Percentiles rank a stretch among this genome's conserved stretches.
Conservation (phyloP, 2,329 filamentous ascomycete species). For the Zasmidium cellare region DNA sequence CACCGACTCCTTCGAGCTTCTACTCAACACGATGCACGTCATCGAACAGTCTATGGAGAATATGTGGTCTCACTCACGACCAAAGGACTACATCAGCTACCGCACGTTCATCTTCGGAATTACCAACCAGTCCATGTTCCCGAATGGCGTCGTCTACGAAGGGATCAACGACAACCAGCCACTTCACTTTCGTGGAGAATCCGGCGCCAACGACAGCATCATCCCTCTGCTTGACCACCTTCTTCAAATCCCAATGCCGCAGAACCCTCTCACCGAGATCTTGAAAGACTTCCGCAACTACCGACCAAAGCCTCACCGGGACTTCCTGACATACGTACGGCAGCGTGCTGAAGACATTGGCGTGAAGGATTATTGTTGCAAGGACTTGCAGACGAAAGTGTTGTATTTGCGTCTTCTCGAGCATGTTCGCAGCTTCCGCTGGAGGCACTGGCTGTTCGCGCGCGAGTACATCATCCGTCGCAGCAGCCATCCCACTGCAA, state of each 20-base stretch:
- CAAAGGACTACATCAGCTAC: slow-evolving; percentile 82
- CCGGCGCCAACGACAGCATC: slow-evolving; percentile 92
- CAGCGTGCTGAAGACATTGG: slow-evolving; percentile 52
- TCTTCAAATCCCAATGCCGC: slow-evolving; percentile 81
- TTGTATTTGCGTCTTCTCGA: slow-evolving; percentile 58
- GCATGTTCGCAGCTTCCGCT: slow-evolving; percentile 78
- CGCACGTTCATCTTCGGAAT: slow-evolving; percentile 97
- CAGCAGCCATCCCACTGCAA: slow-evolving; percentile 74
- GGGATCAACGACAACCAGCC: slow-evolving; percentile 67
- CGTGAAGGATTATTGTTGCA: slow-evolving; percentile 57
- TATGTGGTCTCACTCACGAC: slow-evolving; percentile 90
- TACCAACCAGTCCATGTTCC: slow-evolving; percentile 91
- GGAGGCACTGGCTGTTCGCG: slow-evolving; percentile 84
- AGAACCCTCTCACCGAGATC: slow-evolving; percentile 85
- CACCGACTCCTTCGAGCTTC: slow-evolving; percentile 26
- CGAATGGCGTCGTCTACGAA: slow-evolving; percentile 85
- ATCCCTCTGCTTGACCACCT: slow-evolving; percentile 84
- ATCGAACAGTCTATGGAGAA: slow-evolving; percentile 40
- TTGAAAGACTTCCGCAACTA: slow-evolving; percentile 87
- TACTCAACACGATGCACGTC: slow-evolving; percentile 34
- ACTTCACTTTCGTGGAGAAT: slow-evolving; percentile 84
- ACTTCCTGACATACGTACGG: slow-evolving; percentile 74
- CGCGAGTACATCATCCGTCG: slow-evolving; percentile 81
- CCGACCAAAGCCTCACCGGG: slow-evolving; percentile 82
- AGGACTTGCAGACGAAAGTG: slow-evolving; percentile 36